Percentiles rank a stretch among this genome's conserved stretches.
These are phyloP conservation scores for Achaetomiella virescens DNA, from an alignment of 495 filamentous ascomycete species.

Conservation along the genomic window DNA sequence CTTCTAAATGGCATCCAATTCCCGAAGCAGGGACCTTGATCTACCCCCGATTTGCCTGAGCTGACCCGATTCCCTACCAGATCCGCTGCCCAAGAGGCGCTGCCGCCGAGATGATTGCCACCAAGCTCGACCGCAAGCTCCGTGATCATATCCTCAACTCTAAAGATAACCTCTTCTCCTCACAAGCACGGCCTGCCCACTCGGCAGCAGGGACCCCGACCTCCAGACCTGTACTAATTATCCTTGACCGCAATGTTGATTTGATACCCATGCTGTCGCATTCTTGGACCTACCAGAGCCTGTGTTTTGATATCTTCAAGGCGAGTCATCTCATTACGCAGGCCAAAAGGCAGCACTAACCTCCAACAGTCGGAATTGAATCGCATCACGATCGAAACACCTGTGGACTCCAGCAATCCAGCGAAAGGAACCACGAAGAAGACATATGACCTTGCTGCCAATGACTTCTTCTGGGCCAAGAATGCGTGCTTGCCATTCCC, in stretches of 20 bases:
- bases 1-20: no score
- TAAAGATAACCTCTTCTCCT: conserved; percentile 86
- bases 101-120: conserved; percentile 89
- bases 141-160: conserved; percentile 96
- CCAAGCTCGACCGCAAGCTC: conserved; percentile 89
- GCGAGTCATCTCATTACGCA: background rate
- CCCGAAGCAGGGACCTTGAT: no score
- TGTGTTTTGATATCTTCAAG: conserved; percentile 84
- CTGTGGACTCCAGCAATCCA: conserved; percentile 67
- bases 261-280: conserved; percentile 97
- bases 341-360: background rate
- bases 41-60: no score
- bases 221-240: conserved; percentile 75
- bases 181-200: conserved; percentile 35
- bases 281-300: conserved; percentile 97
- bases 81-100: conserved; percentile 88
- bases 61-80: background rate
- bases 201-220: conserved; percentile 49
- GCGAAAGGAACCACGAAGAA: conserved; percentile 68
- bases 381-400: conserved; percentile 86
- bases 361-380: conserved; percentile 51
- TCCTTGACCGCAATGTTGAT: conserved; percentile 93
- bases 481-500: conserved; percentile 94
- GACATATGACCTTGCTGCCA: conserved; percentile 81
- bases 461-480: conserved; percentile 95